Evolutionary conservation across 2,329 filamentous ascomycete species (phyloP).

Genomic region (Penicillium glabrum): DNA sequence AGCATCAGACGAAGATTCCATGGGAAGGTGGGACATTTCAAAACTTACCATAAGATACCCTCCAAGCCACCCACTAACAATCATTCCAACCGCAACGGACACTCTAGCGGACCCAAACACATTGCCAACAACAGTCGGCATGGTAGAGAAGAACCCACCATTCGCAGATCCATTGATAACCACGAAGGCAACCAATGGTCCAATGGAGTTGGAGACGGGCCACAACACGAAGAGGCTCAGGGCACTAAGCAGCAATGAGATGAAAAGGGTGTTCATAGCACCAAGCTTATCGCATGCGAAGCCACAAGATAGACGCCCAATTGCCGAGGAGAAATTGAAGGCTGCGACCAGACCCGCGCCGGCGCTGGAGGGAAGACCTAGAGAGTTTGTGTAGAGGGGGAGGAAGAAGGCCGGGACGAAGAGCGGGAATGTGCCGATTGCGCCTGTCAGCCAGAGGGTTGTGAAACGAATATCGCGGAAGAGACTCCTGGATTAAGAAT

Average conservation of each 20-base stretch:
- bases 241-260: slow-evolving; percentile 53
- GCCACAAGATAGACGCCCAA: slow-evolving; percentile 58
- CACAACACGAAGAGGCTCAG: slow-evolving; percentile 62
- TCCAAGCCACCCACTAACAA: slow-evolving; percentile 60
- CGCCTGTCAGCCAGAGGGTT: slow-evolving; percentile 55
- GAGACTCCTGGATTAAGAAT: slow-evolving; percentile 37
- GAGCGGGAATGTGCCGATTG: slow-evolving; percentile 60
- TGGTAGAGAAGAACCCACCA: slow-evolving; percentile 63
- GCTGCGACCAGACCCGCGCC: slow-evolving; percentile 61
- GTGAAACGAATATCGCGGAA: slow-evolving; percentile 55
- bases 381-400: slow-evolving; percentile 55
- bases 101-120: slow-evolving; percentile 58
- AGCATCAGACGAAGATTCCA: too few relatives aligned
- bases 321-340: slow-evolving; percentile 61
- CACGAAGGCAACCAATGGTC: slow-evolving; percentile 57
- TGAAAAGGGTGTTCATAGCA: slow-evolving; percentile 55
- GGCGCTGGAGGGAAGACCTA: slow-evolving; percentile 54
- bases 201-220: slow-evolving; percentile 58
- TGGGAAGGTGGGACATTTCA: too few relatives aligned
- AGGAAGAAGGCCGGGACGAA: slow-evolving; percentile 64
- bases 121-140: slow-evolving; percentile 63
- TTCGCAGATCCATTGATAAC: slow-evolving; percentile 62
- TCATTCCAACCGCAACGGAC: slow-evolving; percentile 61
- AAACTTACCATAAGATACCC: slow-evolving; percentile 61
- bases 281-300: slow-evolving; percentile 56